Evolutionary conservation across 768 basidiomycete genomes (phyloP), one percentile per base, ranked within the genome.

Genomic region (Polyporus arcularius): DNA sequence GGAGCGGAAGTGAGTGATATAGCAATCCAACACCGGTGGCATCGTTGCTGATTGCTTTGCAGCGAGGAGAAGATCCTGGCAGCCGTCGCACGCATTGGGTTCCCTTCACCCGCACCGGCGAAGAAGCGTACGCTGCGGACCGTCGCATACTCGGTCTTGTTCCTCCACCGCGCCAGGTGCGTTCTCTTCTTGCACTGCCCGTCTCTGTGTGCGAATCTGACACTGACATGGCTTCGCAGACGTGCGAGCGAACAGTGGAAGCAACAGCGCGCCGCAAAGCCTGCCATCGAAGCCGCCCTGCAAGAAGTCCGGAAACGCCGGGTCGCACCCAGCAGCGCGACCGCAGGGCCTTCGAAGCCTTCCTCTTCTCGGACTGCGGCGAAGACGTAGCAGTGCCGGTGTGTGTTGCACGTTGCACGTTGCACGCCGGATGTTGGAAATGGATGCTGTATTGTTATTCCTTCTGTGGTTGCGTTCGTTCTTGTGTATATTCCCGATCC

Each of bases 1-100:
- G 58, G 88, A 92, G 76, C 83, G 81, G 68, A 88, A 85, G 92
- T 92, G 53, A 63, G 81, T 61, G 10, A 30, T 18, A 4, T 15
- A 31, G 4, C 3, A 3, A n/a, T 26, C 15, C 7, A 30, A 15
- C 49, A 26, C 41, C 53, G 51, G 38, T 43, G 43, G 30, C n/a
- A 21, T 11, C n/a, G 16, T 45, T 30, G n/a, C 16, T 35, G 35
- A 35, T 35, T 35, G 35, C 11, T 11, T 7, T 53, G 16, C 59
- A 90, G 90, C 57, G 89, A 92, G 66, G 80, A 81, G 64, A 87
- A 81, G 54, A 87, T 94, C 41, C 78, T 90, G 57, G 86, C 89
- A 26, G 83, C 89, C 15, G 90, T 94, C 67, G 85, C 92, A 8
- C 78, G 79, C 46, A 86, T 92, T 64, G 92, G 91, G 6, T 92